Evolutionary conservation across 108 stramenopile species (phyloP).

Genomic region (Cyclostephanos tholiformis): DNA sequence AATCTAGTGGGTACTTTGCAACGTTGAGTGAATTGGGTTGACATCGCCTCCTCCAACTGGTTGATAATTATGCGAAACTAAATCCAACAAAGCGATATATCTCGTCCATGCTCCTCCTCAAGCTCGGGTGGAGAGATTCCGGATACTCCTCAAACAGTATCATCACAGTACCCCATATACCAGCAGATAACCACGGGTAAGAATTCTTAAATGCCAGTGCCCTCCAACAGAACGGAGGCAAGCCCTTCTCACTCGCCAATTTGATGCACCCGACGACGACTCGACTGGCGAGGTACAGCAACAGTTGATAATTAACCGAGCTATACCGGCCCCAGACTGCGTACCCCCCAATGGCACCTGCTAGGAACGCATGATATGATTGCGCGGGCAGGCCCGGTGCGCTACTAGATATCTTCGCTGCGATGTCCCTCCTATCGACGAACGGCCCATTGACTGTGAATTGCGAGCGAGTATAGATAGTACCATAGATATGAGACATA

Average conservation of each 20-base stretch:
- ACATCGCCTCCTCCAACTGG: not conserved
- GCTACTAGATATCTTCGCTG: not conserved
- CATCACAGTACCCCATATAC: slow-evolving; percentile 84
- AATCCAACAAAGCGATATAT: slow-evolving; percentile 67
- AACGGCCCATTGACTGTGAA: slow-evolving; percentile 60
- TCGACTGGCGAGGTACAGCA: slow-evolving; percentile 81
- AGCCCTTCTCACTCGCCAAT: slow-evolving; percentile 58
- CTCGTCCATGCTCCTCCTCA: slow-evolving; percentile 85
- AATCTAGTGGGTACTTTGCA: too few relatives aligned
- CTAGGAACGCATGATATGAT: slow-evolving; percentile 76
- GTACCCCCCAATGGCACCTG: slow-evolving; percentile 82
- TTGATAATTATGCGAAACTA: not conserved
- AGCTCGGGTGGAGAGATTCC: slow-evolving; percentile 74
- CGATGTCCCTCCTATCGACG: slow-evolving; percentile 21
- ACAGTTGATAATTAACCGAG: slow-evolving; percentile 77
- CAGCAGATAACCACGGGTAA: slow-evolving; percentile 67
- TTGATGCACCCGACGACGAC: slow-evolving; percentile 64
- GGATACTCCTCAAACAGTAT: slow-evolving; percentile 82
- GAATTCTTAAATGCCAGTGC: slow-evolving; percentile 33
- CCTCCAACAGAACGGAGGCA: slow-evolving; percentile 46
- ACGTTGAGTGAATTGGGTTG: too few relatives aligned
- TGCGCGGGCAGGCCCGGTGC: slow-evolving; percentile 69
- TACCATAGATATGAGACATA: not conserved
- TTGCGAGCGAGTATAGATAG: not conserved
- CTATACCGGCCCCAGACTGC: slow-evolving; percentile 84